Evolutionary conservation across 352 stramenopile genomes (phyloP).

Genomic region (Pythium biforme): DNA sequence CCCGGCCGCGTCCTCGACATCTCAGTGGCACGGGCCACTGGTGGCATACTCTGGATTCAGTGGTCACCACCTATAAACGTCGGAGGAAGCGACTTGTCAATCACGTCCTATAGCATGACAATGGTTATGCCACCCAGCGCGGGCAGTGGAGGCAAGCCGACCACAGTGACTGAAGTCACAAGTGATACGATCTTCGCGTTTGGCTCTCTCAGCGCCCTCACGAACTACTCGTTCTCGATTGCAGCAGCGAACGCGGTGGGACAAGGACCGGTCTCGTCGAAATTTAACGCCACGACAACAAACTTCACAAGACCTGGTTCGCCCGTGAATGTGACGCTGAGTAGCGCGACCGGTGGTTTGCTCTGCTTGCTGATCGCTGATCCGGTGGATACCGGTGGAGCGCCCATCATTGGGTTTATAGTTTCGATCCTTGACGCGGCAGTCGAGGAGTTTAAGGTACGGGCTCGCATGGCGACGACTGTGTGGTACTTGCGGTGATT

Average conservation of each 20-base stretch:
- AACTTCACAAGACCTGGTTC: conserved; percentile 40
- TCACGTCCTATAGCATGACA: conserved; percentile 38
- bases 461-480: background rate
- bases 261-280: conserved; percentile 20
- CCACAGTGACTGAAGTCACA: conserved; percentile 16
- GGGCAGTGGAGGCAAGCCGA: background rate
- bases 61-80: conserved; percentile 52
- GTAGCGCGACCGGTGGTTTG: conserved; percentile 44
- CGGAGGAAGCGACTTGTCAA: conserved; percentile 36
- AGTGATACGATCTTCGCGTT: conserved; percentile 40
- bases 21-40: conserved; percentile 31
- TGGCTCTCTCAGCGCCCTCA: conserved; percentile 29
- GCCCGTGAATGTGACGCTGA: conserved; percentile 22
- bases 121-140: background rate
- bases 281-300: conserved; percentile 30
- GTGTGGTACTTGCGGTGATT: background rate
- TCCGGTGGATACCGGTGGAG: conserved; percentile 43
- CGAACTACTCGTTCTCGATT: conserved; percentile 36
- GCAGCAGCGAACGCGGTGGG: conserved; percentile 43
- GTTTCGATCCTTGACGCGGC: conserved; percentile 22
- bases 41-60: conserved; percentile 40
- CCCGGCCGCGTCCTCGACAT: conserved; percentile 33
- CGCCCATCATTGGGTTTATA: conserved; percentile 36
- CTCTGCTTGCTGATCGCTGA: conserved; percentile 32
- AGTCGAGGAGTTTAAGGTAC: conserved; percentile 10